Conservation (phyloP, 73 alveolate species). For the Symbiodinium natans region DNA sequence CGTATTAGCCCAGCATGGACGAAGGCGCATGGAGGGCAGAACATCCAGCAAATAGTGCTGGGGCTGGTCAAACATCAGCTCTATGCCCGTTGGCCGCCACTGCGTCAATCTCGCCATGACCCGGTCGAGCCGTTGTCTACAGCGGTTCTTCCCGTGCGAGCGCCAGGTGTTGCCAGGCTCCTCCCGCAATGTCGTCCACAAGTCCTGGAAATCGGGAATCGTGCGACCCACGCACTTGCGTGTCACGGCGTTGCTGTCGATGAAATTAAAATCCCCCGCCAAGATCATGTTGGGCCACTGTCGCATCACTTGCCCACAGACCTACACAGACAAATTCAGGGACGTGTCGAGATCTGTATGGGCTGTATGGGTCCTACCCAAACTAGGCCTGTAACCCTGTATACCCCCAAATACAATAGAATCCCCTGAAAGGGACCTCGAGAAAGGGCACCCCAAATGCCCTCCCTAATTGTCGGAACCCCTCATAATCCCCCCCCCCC, state of each 20-base stretch:
- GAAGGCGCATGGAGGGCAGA: neutral
- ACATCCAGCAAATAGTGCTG: neutral
- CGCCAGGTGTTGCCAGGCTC: constrained; percentile 11
- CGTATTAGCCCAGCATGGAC: too few species aligned
- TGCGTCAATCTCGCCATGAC: neutral
- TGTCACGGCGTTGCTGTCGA: neutral
- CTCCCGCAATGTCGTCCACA: neutral
- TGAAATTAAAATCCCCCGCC: neutral
- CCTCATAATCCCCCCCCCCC: too few species aligned
- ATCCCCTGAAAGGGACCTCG: too few species aligned
- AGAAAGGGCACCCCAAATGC: too few species aligned
- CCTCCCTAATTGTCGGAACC: too few species aligned
- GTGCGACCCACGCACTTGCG: neutral
- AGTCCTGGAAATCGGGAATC: neutral
- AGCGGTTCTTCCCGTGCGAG: neutral
- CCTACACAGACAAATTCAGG: too few species aligned
- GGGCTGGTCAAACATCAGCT: neutral
- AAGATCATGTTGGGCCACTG: neutral
- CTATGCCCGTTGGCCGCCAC: neutral
- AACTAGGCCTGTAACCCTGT: too few species aligned
- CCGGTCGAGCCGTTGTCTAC: neutral
- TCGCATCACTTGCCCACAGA: neutral
- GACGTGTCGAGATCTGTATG: too few species aligned
- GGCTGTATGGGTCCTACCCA: too few species aligned
- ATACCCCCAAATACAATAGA: too few species aligned